Percentiles rank a stretch among this genome's conserved stretches.
Evolutionary conservation across 306 rosid species (phyloP).

Genomic region (Coriaria nepalensis): DNA sequence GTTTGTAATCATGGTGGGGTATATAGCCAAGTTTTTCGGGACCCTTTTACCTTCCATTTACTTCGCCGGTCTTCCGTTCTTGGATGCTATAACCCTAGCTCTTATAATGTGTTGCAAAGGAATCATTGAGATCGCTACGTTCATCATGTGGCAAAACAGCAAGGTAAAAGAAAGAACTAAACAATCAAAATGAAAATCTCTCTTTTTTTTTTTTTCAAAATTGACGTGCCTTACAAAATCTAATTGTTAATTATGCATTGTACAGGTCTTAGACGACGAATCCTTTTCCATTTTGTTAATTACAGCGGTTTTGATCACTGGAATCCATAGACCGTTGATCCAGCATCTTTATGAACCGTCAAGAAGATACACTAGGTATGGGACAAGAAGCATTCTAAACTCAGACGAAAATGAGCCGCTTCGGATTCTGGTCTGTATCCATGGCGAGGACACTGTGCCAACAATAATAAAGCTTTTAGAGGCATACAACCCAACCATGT

Average conservation of each 20-base stretch:
- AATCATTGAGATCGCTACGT: conserved; percentile 18
- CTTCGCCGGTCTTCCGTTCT: conserved; percentile 20
- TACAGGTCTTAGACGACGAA: conserved; percentile 35
- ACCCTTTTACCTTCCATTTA: conserved; percentile 41
- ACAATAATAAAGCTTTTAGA: conserved; percentile 41
- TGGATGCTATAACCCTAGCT: conserved; percentile 34
- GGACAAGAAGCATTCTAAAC: conserved; percentile 35
- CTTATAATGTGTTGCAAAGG: conserved; percentile 46
- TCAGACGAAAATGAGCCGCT: conserved; percentile 15
- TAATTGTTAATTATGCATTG: neutral
- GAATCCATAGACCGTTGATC: conserved; percentile 21
- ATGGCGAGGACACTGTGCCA: conserved; percentile 26
- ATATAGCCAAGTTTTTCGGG: conserved; percentile 32
- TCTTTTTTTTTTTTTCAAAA: neutral
- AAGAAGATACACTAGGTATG: conserved; percentile 21
- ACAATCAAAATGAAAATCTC: neutral
- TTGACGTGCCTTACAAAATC: no score
- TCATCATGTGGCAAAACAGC: neutral
- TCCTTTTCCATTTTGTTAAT: conserved; percentile 24
- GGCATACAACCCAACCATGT: conserved; percentile 27
- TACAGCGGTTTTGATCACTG: conserved; percentile 26
- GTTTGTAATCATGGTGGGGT: conserved; percentile 18
- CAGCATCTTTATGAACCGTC: conserved; percentile 44
- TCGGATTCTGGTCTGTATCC: conserved; percentile 33
- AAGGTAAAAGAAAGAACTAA: no score